A percentile compares a stretch with the other conserved stretches of the same genome.
phyloP scores from a whole-genome alignment of 2,329 filamentous ascomycete genomes.

The Aspergillus aculeatus region DNA sequence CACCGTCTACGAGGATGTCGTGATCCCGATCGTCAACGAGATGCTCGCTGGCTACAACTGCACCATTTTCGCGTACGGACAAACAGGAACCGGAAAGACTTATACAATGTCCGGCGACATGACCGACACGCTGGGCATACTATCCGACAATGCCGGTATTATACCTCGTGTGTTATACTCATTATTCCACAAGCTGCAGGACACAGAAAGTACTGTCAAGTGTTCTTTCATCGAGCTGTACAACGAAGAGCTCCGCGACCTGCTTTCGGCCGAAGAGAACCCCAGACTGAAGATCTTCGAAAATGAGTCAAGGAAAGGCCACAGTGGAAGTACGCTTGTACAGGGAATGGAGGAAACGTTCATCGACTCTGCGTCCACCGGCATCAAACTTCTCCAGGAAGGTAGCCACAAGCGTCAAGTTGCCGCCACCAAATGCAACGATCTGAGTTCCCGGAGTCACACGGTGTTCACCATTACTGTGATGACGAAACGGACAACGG shows the following conservation, averaged over 20 bases:
- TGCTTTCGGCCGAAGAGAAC: slow-evolving; percentile 77
- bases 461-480: slow-evolving; percentile 96
- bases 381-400: slow-evolving; percentile 82
- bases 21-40: slow-evolving; percentile 90
- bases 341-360: slow-evolving; percentile 98
- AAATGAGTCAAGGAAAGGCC: slow-evolving; percentile 72
- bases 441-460: slow-evolving; percentile 93
- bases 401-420: slow-evolving; percentile 95
- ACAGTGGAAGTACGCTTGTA: slow-evolving; percentile 73
- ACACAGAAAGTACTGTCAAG: slow-evolving; percentile 83
- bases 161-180: slow-evolving; percentile 87
- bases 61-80: slow-evolving; percentile 97
- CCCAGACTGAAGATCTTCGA: slow-evolving; percentile 94
- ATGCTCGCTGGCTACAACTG: slow-evolving; percentile 95
- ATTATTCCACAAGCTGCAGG: slow-evolving; percentile 82
- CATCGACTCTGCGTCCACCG: slow-evolving; percentile 79
- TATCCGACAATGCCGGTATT: slow-evolving; percentile 90
- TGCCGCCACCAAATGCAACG: slow-evolving; percentile 99
- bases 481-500: slow-evolving; percentile 76
- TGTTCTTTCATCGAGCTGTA: slow-evolving; percentile 99
- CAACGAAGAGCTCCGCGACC: slow-evolving; percentile 92
- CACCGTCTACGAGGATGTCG: slow-evolving; percentile 94
- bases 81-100: slow-evolving; percentile 96
- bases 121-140: slow-evolving; percentile 76
- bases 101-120: slow-evolving; percentile 99